Evolutionary conservation across 2,329 filamentous ascomycete genomes (phyloP), one percentile per base, ranked within the genome.

Genomic region (Neurospora sp.): DNA sequence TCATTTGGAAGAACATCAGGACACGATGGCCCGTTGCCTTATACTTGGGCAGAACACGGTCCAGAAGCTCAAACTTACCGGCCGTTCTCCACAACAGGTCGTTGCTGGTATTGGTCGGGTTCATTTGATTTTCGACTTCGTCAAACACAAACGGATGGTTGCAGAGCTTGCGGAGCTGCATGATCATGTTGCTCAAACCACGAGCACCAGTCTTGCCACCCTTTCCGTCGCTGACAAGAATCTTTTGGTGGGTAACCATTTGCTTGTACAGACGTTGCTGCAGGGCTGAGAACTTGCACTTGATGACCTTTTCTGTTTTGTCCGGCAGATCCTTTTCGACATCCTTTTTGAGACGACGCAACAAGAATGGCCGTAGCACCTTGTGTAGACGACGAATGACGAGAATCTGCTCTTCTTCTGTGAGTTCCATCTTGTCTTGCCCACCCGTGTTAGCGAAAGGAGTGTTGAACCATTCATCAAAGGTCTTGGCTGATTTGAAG

Each of bases 1-100:
- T 99, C 96, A 99, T 99, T 80, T 99, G 96, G 86, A 99, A 99
- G 87, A 99, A 99, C 92, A 99, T 98, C 79, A 99, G 85, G 37
- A 98, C 93, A 81, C 96, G 91, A 87, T 99, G 96, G 17, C 93
- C 93, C 1, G 92, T 94, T 3, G 87, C 89, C 75, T 92, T 88
- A 81, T 99, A 98, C 82, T 99, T 99, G 66, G 96, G 96, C 73
- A 99, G 81, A 72, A 99, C 86, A 68, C 96, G 88, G 79, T 99
- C 96, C 36, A 99, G 85, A 38, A 99, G 85, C 82, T 99, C 96
- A 76, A 99, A 99, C 82, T 99, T 99, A 78, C 96, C 96, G 38
- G 95, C 89, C 2, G 95, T 96, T 81, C 96, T 90, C 96, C 96
- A 99, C 40, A 99, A 84, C 37, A 96, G 82, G 78, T 99, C 96